Evolutionary conservation across 2,329 filamentous ascomycete species (phyloP), one percentile per base, ranked within the genome.

Genomic region (Fusarium sororula): DNA sequence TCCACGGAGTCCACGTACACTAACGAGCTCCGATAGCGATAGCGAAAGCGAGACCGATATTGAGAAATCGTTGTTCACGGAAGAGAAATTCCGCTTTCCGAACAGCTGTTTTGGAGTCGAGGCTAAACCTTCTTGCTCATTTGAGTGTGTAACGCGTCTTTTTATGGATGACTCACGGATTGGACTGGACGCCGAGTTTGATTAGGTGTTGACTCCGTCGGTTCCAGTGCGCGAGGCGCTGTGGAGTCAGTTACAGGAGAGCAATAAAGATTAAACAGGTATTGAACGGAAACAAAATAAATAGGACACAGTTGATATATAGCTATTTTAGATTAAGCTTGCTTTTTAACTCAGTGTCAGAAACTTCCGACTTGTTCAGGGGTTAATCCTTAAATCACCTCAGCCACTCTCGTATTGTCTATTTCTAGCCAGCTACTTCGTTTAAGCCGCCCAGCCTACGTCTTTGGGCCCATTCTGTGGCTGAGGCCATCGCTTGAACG

Each of bases 121-220:
- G 45, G 18, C 18, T 20, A 17, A 10, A 20, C 6, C 18, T 28
- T 8, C 42, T 32, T 32, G 30, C 30, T 32, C 5, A 13, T 24
- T 20, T 13, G 1, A 26, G 2, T 47, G 9, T 10, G 5, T 1
- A 15, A 15, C 3, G 18, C 5, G 13, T 1, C 3, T 7, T 5
- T 11, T 22, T 7, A 3, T 11, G 11, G 1, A 22, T 11, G 4
- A 47, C 4, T 17, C 26, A 22, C 45, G 4, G 20, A 48, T 28
- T 4, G 6, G 7, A 48, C 14, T 30, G 4, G 9, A 17, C 6
- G 6, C 20, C 20, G 26, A 48, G 3, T 48, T 22, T 20, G 7
- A 20, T 20, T 12, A 28, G 7, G 22, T n/a, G n/a, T n/a, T n/a
- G n/a, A n/a, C n/a, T n/a, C n/a, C n/a, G n/a, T n/a, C n/a, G n/a